Evolutionary conservation across 176 grass and related monocot genomes (phyloP).

Genomic region (Poa pratensis): DNA sequence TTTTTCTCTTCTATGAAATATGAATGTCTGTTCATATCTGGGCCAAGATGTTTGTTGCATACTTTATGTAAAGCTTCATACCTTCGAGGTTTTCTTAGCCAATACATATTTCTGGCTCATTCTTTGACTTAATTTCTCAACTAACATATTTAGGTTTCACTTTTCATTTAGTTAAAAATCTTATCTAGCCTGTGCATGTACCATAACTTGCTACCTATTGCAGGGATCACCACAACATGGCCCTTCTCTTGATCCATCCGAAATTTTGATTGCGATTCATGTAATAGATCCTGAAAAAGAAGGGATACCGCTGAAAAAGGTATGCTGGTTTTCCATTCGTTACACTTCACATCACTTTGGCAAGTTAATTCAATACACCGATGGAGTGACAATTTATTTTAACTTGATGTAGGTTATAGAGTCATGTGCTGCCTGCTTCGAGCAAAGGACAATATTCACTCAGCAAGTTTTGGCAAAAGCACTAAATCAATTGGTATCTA

Average conservation of each 20-base stretch:
- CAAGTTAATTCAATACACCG: slow-evolving; percentile 20
- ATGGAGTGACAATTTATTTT: slow-evolving; percentile 39
- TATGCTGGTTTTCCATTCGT: slow-evolving; percentile 39
- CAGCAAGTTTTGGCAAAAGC: slow-evolving; percentile 94
- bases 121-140: slow-evolving; percentile 12
- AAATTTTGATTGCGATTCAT: slow-evolving; percentile 94
- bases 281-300: slow-evolving; percentile 94
- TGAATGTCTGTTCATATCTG: slow-evolving; percentile 2
- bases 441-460: slow-evolving; percentile 79
- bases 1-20: slow-evolving; percentile 37
- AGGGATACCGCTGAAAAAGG: slow-evolving; percentile 85
- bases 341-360: slow-evolving; percentile 19
- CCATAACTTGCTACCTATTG: slow-evolving; percentile 29
- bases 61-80: slow-evolving; percentile 28
- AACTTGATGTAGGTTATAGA: slow-evolving; percentile 72
- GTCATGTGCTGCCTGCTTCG: slow-evolving; percentile 89
- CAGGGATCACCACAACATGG: slow-evolving; percentile 75
- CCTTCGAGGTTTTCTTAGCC: slow-evolving; percentile 9
- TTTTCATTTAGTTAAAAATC: slow-evolving; percentile 12
- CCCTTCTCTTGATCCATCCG: slow-evolving; percentile 77
- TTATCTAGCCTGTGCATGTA: slow-evolving; percentile 23
- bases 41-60: background rate
- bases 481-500: slow-evolving; percentile 84
- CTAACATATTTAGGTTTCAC: slow-evolving; percentile 11
- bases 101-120: slow-evolving; percentile 20